Evolutionary conservation across 345 rosid genomes (phyloP).

Genomic region (Ceriops zippeliana): DNA sequence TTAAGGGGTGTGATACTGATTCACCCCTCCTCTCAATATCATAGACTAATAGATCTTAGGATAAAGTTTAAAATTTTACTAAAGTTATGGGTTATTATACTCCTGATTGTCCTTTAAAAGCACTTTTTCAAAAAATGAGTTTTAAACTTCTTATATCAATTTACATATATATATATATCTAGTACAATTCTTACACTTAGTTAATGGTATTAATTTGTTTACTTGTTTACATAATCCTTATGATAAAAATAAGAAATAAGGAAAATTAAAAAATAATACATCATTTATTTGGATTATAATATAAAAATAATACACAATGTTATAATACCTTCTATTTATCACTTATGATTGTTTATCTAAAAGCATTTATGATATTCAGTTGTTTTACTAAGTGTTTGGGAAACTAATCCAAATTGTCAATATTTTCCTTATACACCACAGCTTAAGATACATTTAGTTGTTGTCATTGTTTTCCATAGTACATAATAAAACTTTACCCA

Average conservation of each 20-base stretch:
- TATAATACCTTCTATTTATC: not conserved
- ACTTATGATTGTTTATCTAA: not conserved
- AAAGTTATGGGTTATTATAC: no score
- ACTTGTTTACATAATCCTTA: not conserved
- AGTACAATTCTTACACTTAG: not conserved
- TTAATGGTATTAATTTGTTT: no score
- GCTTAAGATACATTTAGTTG: not conserved
- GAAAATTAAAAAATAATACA: no score
- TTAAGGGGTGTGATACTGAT: no score
- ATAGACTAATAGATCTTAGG: no score
- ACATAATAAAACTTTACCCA: not conserved
- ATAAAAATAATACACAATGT: not conserved
- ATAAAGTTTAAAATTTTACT: no score
- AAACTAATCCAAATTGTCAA: not conserved
- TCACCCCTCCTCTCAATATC: no score
- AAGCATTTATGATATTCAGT: not conserved
- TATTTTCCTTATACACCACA: not conserved
- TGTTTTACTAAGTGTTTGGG: not conserved
- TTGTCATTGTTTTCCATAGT: not conserved
- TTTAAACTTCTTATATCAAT: not conserved
- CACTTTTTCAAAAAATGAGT: not conserved
- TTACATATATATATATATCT: no score
- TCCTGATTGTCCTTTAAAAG: not conserved
- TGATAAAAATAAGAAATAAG: no score
- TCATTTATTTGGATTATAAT: no score